phyloP scores from a whole-genome alignment of 2,329 filamentous ascomycete species.

The Endocalyx cinctus region DNA sequence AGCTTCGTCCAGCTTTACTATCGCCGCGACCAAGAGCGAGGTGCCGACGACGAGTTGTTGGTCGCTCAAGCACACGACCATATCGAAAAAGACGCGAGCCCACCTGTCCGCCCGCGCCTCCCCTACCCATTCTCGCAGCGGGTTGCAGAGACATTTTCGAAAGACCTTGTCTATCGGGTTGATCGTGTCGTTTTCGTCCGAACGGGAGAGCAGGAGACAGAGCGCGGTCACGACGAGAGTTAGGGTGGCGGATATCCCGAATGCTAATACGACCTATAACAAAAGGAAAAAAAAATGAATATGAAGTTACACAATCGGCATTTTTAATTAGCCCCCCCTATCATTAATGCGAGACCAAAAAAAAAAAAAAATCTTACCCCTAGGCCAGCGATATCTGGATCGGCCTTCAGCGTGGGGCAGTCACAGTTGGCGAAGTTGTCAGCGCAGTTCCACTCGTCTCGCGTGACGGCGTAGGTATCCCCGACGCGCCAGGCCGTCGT shows the following conservation, averaged over 20 bases:
- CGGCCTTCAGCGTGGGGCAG: slow-evolving; percentile 4
- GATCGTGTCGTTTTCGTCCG: neutral
- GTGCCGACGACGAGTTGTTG: slow-evolving; percentile 20
- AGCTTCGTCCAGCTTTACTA: slow-evolving; percentile 12
- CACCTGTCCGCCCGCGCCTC: neutral
- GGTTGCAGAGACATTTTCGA: neutral
- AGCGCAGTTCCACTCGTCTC: neutral
- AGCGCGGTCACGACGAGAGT: neutral
- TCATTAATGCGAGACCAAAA: slow-evolving; percentile 1
- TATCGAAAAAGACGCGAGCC: slow-evolving; percentile 6
- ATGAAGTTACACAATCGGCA: neutral
- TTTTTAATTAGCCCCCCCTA: neutral
- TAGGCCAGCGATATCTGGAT: slow-evolving; percentile 9
- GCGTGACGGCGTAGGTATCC: neutral
- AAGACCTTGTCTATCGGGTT: slow-evolving; percentile 1
- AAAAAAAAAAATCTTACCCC: slow-evolving; percentile 11
- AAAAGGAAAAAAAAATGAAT: neutral
- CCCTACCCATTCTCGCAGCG: neutral
- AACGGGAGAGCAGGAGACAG: slow-evolving; percentile 1
- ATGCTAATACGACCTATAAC: slow-evolving; percentile 1
- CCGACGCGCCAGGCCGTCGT: neutral
- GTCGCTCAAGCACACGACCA: slow-evolving; percentile 17
- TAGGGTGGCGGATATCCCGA: neutral
- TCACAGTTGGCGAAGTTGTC: neutral
- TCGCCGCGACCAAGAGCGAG: slow-evolving; percentile 11